Evolutionary conservation across 805 yeast species (phyloP).

Genomic region (Wickerhamiella nectarea): DNA sequence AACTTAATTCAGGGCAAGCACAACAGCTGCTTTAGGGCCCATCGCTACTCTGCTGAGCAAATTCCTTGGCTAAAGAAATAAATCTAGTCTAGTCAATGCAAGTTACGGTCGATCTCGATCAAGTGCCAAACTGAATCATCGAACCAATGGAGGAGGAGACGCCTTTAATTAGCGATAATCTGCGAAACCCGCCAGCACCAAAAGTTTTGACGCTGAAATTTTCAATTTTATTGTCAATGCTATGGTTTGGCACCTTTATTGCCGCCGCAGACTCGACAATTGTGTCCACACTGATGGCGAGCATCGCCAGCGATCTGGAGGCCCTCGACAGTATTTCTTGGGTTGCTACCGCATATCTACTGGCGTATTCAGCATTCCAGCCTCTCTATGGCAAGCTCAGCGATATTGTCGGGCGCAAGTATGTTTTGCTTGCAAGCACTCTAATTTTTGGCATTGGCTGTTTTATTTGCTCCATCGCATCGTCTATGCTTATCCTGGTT

Average conservation of each 20-base stretch:
- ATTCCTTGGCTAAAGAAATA: not conserved
- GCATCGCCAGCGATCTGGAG: slow-evolving; percentile 46
- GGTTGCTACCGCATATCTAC: slow-evolving; percentile 59
- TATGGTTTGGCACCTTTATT: slow-evolving; percentile 29
- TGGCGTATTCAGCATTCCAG: slow-evolving; percentile 61
- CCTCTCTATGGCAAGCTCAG: slow-evolving; percentile 59
- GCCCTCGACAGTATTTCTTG: slow-evolving; percentile 42
- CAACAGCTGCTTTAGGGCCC: not conserved
- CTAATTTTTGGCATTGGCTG: slow-evolving; percentile 36
- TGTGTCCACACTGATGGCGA: slow-evolving; percentile 43
- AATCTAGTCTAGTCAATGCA: no score
- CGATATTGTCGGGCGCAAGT: slow-evolving; percentile 37
- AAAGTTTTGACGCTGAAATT: not conserved
- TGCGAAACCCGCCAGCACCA: not conserved
- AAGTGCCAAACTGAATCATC: not conserved
- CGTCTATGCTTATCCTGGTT: slow-evolving; percentile 42
- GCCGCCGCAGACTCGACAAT: slow-evolving; percentile 48
- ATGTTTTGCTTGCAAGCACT: slow-evolving; percentile 31
- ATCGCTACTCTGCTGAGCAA: not conserved
- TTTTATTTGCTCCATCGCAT: slow-evolving; percentile 39
- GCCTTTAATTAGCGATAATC: not conserved
- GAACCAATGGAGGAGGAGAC: not conserved
- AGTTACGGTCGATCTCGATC: not conserved
- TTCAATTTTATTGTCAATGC: not conserved
- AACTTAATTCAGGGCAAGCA: not conserved